Base-by-base conservation (phyloP, 352 stramenopile genomes). In the Globisporangium paddicum region DNA sequence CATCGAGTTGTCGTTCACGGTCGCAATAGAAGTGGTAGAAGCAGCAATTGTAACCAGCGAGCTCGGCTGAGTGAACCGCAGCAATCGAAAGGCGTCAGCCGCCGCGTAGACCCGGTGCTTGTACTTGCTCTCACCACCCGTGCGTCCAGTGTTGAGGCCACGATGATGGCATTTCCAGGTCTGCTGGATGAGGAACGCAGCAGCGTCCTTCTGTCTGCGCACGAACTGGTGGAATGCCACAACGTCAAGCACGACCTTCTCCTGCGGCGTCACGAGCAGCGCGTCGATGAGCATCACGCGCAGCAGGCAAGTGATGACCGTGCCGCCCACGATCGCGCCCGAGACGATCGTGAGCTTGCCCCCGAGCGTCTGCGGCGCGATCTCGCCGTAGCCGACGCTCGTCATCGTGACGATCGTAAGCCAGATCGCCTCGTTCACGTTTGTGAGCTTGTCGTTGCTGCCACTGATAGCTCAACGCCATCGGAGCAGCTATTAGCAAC, bases 321-420 rank as follows among this genome's bases (percentile, higher is more conserved):
- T 80, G 25, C 77, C 77, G 32, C 77, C 77, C 28, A 81, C 69
- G 52, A 87, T 83, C 21, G 74, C 77, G 19, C 77, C 77, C n/a
- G 75, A 60, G 0, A 77, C 70, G 55, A 87, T 80, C 42, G 77
- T 66, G 52, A 82, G 62, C 61, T 87, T 87, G 49, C 77, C 77
- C 25, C 72, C 75, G 2, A 87, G 44, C 3, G 77, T 85, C 40
- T 58, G 59, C 1, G 77, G 77, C 34, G 72, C 73, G 35, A 75
- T 64, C 61, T 87, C 77, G 25, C 77, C 77, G 50, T 87, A 87
- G 19, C 77, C 77, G 35, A 87, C 74, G 40, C 74, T 77, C 16
- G 77, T 83, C 57, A 85, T 83, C 7, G 77, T 87, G 47, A 85
- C 77, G 32, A 87, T 85, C n/a, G 77, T 82, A 40, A 87, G 66